A percentile compares a stretch with the other conserved stretches of the same genome.
Conservation (phyloP, 192 early-diverging fungal genomes). For the Haplosporangium gracile region DNA sequence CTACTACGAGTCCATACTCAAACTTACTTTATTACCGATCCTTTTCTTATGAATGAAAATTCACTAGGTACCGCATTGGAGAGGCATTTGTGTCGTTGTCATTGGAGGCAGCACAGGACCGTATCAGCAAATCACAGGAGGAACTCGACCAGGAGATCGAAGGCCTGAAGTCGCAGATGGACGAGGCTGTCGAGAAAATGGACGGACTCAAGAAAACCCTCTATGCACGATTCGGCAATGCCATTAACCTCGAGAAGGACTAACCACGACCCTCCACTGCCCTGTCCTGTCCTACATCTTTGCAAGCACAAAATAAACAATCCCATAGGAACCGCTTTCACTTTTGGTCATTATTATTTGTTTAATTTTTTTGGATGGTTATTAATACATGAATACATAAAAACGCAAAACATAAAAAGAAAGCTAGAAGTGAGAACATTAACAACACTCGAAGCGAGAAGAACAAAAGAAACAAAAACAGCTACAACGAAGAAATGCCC, state of each 20-base stretch:
- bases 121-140: conserved; percentile 75
- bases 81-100: conserved; percentile 87
- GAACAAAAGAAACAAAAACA: not conserved
- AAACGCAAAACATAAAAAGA: not conserved
- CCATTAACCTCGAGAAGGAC: conserved; percentile 95
- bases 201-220: conserved; percentile 86
- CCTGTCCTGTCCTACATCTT: not conserved
- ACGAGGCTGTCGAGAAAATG: conserved; percentile 79
- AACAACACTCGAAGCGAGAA: not conserved
- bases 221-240: conserved; percentile 94
- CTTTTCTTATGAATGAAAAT: too few relatives aligned
- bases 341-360: not conserved
- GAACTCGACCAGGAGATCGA: conserved; percentile 73
- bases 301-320: not conserved
- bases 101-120: conserved; percentile 79
- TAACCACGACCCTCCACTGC: conserved; percentile 29
- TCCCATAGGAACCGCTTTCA: not conserved
- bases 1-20: not conserved
- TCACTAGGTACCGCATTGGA: conserved; percentile 82
- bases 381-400: not conserved
- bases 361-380: not conserved
- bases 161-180: conserved; percentile 73
- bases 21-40: too few relatives aligned
- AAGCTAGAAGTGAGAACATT: not conserved
- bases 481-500: too few relatives aligned